Evolutionary conservation across 768 basidiomycete species (phyloP), one percentile per base, ranked within the genome.

Genomic region (Kwoniella dejecticola): DNA sequence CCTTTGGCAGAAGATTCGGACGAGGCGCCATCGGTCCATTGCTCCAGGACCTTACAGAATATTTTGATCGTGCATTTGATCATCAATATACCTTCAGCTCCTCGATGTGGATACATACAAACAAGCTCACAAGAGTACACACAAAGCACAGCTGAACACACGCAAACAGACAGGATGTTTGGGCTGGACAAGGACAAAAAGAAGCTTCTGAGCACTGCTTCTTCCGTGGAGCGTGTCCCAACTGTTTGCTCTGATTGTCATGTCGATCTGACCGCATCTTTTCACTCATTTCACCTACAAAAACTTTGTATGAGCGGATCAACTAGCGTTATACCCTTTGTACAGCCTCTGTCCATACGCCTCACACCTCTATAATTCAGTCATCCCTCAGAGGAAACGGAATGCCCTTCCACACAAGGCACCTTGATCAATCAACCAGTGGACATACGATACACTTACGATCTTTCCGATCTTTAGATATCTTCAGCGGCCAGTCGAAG

Each of bases 191-290:
- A 10, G 19, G 6, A n/a, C 44, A 23, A 45, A n/a, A 21, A 3
- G 42, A 44, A 44, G 15, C 44, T 45, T 21, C 19, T 44, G 8
- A 38, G 6, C 19, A 5, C 41, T 44, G 27, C 46, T 47, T 47
- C 46, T 47, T 26, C 46, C 46, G 46, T 47, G 11, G 46, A 23
- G 17, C 44, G 44, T 45, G 44, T 36, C n/a, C 33, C 33, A 36
- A 36, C 7, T 7, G 33, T 7, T 36, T 36, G 33, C 15, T 15
- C 33, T 7, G 7, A 36, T 7, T 36, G 7, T 36, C 33, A 15
- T 36, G 15, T 36, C 15, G 33, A 36, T n/a, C n/a, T n/a, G n/a
- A n/a, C n/a, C n/a, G n/a, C n/a, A n/a, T n/a, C n/a, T 36, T 36
- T 36, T 15, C 33, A 36, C 5, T 21, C 5, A 5, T 44, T 13